Percentiles rank a stretch among this genome's conserved stretches.
Evolutionary conservation across 2,329 filamentous ascomycete species (phyloP).

Genomic region (Aureobasidium namibiae): DNA sequence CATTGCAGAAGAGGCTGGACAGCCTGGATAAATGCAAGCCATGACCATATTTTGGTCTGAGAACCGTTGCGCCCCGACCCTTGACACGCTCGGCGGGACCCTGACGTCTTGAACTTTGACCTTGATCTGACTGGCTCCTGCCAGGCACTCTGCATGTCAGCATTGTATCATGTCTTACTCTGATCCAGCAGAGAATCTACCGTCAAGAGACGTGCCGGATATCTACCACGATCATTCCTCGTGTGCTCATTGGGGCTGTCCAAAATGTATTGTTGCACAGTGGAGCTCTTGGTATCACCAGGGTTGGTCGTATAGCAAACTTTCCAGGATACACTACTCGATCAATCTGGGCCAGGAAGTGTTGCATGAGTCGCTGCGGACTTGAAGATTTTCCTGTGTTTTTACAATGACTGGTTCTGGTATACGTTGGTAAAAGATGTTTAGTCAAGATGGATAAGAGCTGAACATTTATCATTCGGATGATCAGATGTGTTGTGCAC

Average conservation of each 20-base stretch:
- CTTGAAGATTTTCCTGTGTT: too few species aligned
- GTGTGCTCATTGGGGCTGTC: too few species aligned
- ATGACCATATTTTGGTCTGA: neutral
- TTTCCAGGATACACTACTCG: neutral
- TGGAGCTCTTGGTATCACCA: neutral
- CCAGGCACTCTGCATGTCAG: neutral
- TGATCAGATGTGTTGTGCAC: too few species aligned
- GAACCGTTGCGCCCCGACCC: slow-evolving; percentile 3
- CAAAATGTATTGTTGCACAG: neutral
- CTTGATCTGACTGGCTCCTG: neutral
- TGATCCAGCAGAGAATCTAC: neutral
- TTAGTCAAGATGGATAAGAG: too few species aligned
- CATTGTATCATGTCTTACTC: neutral
- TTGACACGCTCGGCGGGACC: neutral
- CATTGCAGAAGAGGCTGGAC: slow-evolving; percentile 10
- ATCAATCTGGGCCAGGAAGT: neutral
- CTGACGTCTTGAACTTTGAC: slow-evolving; percentile 2
- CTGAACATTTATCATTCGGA: too few species aligned
- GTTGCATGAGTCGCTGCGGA: neutral
- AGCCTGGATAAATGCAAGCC: neutral
- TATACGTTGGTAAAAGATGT: too few species aligned
- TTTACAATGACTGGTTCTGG: too few species aligned
- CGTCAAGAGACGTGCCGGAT: too few species aligned
- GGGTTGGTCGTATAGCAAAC: neutral
- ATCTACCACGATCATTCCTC: neutral